These are phyloP conservation scores for Entomortierella lignicola DNA, from an alignment of 192 early-diverging fungal species.

Conservation along the genomic window DNA sequence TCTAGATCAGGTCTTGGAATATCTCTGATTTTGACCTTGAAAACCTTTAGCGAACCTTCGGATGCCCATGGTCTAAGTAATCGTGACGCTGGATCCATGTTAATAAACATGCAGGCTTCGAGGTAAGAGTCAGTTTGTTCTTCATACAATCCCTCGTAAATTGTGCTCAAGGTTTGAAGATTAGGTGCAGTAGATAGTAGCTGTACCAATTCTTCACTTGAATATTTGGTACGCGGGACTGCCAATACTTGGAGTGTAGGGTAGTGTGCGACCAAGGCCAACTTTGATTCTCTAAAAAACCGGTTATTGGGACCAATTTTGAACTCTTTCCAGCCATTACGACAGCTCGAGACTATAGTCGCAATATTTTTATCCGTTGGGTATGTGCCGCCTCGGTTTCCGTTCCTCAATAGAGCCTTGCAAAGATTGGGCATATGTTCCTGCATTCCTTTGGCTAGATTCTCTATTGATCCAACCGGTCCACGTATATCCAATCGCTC, in stretches of 20 bases:
- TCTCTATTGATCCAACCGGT: background rate
- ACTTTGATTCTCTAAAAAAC: no score
- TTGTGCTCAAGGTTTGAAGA: background rate
- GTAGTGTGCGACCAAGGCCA: no score
- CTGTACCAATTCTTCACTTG: no score
- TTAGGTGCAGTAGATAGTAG: background rate
- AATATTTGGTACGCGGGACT: no score
- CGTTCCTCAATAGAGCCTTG: background rate
- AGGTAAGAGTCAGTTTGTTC: background rate
- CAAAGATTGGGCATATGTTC: background rate
- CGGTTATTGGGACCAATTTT: no score
- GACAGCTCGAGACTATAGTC: no score
- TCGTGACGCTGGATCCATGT: background rate
- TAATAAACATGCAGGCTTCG: background rate
- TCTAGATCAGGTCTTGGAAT: constrained; percentile 1
- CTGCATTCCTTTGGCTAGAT: background rate
- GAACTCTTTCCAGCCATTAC: no score
- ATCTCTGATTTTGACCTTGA: constrained; percentile 1
- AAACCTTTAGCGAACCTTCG: constrained; percentile 2
- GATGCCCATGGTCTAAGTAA: constrained; percentile 2
- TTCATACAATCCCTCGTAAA: background rate
- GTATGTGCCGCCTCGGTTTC: no score
- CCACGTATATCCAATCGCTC: background rate
- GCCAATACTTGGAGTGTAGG: no score
- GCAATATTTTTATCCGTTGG: no score